Conservation (phyloP, 352 stramenopile species). For the Pythium sp. region DNA sequence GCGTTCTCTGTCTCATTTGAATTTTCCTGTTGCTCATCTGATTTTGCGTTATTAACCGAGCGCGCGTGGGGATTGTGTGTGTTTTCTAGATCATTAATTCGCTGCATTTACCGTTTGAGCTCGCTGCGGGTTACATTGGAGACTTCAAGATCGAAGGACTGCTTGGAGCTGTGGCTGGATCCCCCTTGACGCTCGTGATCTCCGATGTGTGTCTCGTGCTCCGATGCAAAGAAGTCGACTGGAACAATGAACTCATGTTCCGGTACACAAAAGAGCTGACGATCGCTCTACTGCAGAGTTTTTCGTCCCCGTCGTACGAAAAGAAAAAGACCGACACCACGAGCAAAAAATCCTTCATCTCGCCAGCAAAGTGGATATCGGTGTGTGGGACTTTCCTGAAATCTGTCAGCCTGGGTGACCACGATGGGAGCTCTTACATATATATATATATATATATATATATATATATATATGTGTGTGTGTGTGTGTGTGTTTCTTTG, state of each 20-base stretch:
- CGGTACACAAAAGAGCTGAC: constrained; percentile 70
- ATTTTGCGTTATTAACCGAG: neutral
- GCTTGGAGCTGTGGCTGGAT: constrained; percentile 51
- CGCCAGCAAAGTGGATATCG: constrained; percentile 60
- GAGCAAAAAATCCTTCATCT: constrained; percentile 31
- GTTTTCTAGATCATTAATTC: constrained; percentile 51
- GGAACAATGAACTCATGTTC: constrained; percentile 64
- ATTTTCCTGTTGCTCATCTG: neutral
- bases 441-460: neutral
- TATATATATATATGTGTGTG: too few relatives aligned
- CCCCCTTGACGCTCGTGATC: constrained; percentile 47
- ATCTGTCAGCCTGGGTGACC: neutral
- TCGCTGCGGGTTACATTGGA: constrained; percentile 66
- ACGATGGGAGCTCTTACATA: neutral
- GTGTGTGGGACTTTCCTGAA: constrained; percentile 19
- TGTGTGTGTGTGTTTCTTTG: neutral
- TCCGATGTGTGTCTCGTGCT: constrained; percentile 67
- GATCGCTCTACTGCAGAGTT: constrained; percentile 51
- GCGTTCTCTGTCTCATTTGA: neutral
- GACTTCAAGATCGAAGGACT: constrained; percentile 64
- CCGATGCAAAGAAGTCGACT: constrained; percentile 49
- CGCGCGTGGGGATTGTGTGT: neutral
- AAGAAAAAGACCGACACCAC: constrained; percentile 22
- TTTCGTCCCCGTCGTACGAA: constrained; percentile 26
- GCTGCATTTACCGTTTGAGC: constrained; percentile 61